Conservation (phyloP, 2,329 filamentous ascomycete species). For the Cryphonectria naterciae region DNA sequence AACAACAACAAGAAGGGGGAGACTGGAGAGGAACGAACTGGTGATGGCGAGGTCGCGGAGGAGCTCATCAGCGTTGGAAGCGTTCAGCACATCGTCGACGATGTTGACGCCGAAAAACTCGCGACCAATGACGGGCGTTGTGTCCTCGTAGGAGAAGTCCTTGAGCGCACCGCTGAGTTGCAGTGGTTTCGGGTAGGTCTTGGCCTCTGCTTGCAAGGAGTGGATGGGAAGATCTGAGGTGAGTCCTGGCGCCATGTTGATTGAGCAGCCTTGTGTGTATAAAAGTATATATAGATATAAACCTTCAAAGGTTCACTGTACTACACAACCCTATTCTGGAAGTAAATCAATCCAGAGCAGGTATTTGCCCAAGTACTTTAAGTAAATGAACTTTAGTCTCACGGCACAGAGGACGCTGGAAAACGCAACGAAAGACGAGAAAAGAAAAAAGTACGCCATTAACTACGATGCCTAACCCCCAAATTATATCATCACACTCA, state of each 20-base stretch:
- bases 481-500: background rate
- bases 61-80: constrained; percentile 20
- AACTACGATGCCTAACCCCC: too few relatives aligned
- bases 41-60: constrained; percentile 28
- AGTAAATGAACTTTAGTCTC: background rate
- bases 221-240: constrained; percentile 18
- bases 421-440: background rate
- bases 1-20: too few relatives aligned
- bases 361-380: background rate
- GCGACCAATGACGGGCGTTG: constrained; percentile 27
- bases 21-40: constrained; percentile 8
- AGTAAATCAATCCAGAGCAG: background rate
- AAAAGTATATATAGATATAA: background rate
- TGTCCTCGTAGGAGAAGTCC: constrained; percentile 24
- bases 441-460: background rate
- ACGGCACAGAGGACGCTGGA: background rate
- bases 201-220: constrained; percentile 14
- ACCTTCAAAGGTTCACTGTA: background rate
- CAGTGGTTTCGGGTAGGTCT: constrained; percentile 24
- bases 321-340: background rate
- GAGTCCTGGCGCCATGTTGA: constrained; percentile 21
- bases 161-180: constrained; percentile 23
- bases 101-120: constrained; percentile 27
- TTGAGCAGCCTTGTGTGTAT: background rate
- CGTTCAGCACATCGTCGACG: constrained; percentile 26